Evolutionary conservation across 305 asterid species (phyloP).

Genomic region (Fraxinus latifolia): DNA sequence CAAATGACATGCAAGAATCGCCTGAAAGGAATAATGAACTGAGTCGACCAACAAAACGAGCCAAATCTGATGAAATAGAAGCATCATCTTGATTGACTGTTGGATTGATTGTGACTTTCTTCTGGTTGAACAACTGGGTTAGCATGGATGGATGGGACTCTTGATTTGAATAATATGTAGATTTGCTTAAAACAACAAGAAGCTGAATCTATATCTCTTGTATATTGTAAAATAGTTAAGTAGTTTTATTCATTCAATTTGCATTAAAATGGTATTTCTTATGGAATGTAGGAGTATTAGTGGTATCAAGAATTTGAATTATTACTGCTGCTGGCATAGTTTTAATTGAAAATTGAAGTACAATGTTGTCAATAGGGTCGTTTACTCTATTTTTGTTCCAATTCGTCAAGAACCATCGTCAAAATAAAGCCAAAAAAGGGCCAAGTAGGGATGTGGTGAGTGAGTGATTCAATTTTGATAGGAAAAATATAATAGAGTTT

Average conservation of each 20-base stretch:
- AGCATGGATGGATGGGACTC: background rate
- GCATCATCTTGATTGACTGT: slow-evolving; percentile 7
- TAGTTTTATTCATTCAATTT: background rate
- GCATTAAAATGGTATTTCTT: background rate
- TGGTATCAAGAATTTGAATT: no score
- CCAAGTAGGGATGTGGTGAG: background rate
- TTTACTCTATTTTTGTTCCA: background rate
- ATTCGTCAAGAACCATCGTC: no score
- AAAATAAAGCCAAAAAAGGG: background rate
- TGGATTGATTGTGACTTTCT: background rate
- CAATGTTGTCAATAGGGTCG: background rate
- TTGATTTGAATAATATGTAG: background rate
- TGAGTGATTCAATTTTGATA: background rate
- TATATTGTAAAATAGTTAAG: slow-evolving; percentile 16
- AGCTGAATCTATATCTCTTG: background rate
- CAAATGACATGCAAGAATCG: slow-evolving; percentile 21
- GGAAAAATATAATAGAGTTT: background rate
- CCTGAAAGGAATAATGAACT: slow-evolving; percentile 26
- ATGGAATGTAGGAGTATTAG: background rate
- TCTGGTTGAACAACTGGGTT: slow-evolving; percentile 8
- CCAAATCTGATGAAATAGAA: slow-evolving; percentile 31
- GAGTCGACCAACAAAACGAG: slow-evolving; percentile 35
- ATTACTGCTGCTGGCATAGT: background rate
- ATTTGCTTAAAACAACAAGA: slow-evolving; percentile 13
- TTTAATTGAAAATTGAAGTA: background rate